These are phyloP conservation scores for Botrytis elliptica DNA, from an alignment of 2,329 filamentous ascomycete genomes.

Conservation along the genomic window DNA sequence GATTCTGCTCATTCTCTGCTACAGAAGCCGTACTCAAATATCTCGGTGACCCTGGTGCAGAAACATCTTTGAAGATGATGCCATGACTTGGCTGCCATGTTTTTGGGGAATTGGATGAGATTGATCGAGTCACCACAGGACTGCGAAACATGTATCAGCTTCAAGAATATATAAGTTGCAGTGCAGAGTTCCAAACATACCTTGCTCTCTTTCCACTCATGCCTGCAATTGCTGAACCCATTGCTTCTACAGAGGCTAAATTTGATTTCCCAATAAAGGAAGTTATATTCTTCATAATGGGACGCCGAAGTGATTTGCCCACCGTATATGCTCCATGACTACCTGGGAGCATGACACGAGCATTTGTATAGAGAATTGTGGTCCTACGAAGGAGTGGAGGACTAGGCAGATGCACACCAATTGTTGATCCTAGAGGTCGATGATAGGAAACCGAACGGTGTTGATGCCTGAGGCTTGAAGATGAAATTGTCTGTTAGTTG, in stretches of 20 bases:
- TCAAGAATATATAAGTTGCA: background rate
- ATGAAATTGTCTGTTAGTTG: background rate
- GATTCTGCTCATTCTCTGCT: constrained; percentile 24
- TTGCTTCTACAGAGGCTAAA: constrained; percentile 24
- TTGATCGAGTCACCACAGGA: constrained; percentile 15
- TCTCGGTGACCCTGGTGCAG: constrained; percentile 23
- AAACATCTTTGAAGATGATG: constrained; percentile 41
- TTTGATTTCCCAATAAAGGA: constrained; percentile 27
- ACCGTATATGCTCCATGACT: constrained; percentile 40
- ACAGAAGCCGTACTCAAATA: constrained; percentile 28
- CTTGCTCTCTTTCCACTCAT: constrained; percentile 24
- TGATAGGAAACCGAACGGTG: background rate
- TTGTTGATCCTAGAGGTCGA: background rate
- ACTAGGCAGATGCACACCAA: constrained; percentile 9
- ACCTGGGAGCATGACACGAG: constrained; percentile 38
- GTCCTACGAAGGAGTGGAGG: constrained; percentile 15
- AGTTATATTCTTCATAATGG: constrained; percentile 29
- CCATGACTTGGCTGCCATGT: constrained; percentile 44
- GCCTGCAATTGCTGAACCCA: constrained; percentile 27
- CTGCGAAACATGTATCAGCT: constrained; percentile 3
- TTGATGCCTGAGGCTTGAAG: constrained; percentile 18
- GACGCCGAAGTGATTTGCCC: constrained; percentile 33
- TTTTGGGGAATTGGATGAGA: constrained; percentile 25
- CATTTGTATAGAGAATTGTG: constrained; percentile 5
- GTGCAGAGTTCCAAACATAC: constrained; percentile 23